Base-by-base conservation (phyloP, 108 stramenopile genomes). In the Seminavis robusta region DNA sequence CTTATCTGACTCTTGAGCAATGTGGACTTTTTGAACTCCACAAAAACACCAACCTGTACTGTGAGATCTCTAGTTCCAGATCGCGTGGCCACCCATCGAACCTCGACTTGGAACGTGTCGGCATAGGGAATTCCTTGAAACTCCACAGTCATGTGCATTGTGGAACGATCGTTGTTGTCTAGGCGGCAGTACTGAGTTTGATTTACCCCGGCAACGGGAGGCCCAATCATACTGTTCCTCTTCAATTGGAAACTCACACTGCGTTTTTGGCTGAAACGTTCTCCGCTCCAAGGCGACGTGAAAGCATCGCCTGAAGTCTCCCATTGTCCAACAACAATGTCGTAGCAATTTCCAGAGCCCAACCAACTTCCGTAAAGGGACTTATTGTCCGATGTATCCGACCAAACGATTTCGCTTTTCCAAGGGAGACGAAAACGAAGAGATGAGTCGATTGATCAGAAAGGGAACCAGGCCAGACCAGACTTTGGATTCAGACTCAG, bases 81-180 rank as follows among this genome's bases (percentile, higher is more conserved):
- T 26, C 80, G 65, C n/a, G 65, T 68, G 2, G 88, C 88, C 24
- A 76, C 79, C 92, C 92, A 93, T 15, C 88, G 67, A 57, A 87
- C 79, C 44, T 93, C 86, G 0, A 93, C 88, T 0, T 63, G 71
- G 56, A 93, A 93, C 4, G 57, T 52, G 59, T 93, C 92, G 11
- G 84, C 71, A 56, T 87, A 93, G 1, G 92, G 92, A 38, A 93
- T 87, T 0, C 88, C 88, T 25, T 85, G 79, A 73, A 93, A 86
- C 47, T 73, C 75, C 7, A 82, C 77, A 0, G 79, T 79, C 67
- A 83, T 93, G 36, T 63, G 56, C 29, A 88, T 39, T 10, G 89
- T 61, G 49, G 75, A 85, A 45, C 56, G 70, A 44, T 88, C 80
- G 33, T 84, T 70, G 1, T 72, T 80, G 26, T 88, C 86, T 10